Base-by-base conservation (phyloP, 2,329 filamentous ascomycete genomes). In the Lachnellula suecica region DNA sequence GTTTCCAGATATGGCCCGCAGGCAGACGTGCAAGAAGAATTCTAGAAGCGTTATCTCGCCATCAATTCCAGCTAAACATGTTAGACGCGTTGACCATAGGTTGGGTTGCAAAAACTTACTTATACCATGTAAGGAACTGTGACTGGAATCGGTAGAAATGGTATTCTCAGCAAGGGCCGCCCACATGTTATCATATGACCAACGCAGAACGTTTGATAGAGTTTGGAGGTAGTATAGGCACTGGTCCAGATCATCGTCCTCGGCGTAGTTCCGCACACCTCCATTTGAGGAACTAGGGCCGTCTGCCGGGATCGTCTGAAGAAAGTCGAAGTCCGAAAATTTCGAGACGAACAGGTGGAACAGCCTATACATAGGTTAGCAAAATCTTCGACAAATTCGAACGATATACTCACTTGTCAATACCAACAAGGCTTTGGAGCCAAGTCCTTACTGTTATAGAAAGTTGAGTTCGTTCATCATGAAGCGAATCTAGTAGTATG, bases 391-490 rank as follows among this genome's bases (percentile, higher is more conserved):
- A n/a, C n/a, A 3, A 15, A 24, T 27, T 25, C 13, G 13, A 27
- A 43, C 9, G 11, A 10, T 11, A 23, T 25, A 68, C 74, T 63
- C 70, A 84, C 83, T 82, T 83, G 58, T 87, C 83, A 57, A 85
- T 78, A 3, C 83, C 82, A 51, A 82, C 70, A 62, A 84, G 76
- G 51, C 68, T 85, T 61, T 88, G 87, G 3, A 97, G 76, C 92
- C 93, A 97, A 44, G 82, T 84, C 62, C 87, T 87, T 35, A 90
- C 83, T 23, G 88, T 87, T 70, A 91, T 87, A 56, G 87, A 90
- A 13, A 88, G 74, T 61, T 92, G 88, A 2, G 84, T 87, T 19
- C 82, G 79, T 54, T 90, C 85, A 53, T 92, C 86, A 17, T 82
- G 72, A 1, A 97, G 74, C 1, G 86, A 80, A 69, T 97, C 93